Evolutionary conservation across 108 stramenopile species (phyloP), one percentile per base, ranked within the genome.

Genomic region (Chaetoceros tenuissimus): DNA sequence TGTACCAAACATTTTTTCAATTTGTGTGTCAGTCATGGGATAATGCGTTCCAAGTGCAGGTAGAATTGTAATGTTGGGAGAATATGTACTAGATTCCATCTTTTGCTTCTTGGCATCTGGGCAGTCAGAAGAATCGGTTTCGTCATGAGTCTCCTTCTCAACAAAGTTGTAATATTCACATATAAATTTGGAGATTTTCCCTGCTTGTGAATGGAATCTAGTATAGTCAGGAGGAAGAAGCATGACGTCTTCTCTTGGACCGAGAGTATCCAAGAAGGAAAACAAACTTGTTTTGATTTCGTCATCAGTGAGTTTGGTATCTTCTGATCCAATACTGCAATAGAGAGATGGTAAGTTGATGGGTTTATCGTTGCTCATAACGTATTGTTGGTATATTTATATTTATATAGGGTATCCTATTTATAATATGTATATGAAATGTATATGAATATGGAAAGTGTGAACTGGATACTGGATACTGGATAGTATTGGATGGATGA

Each of bases 31-130:
- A 17, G 94, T 93, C 89, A 97, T 94, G 53, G 94, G 94, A 3
- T 84, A 85, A 57, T 97, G 96, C 19, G 93, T 95, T 1, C 96
- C 96, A 19, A 97, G 61, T 3, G 96, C 92, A 1, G 96, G 96
- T 49, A 97, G 59, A 51, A 95, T 88, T 66, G 86, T 69, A 28
- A 85, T 78, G 30, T 64, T 48, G 2, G 76, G 77, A 24, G 45
- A 20, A 20, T 29, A 25, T 19, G 43, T 23, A 20, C 26, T 29
- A 16, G 28, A 19, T 24, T 31, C 26, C n/a, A 49, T 1, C 27
- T 55, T 19, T 25, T 25, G 24, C 45, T 45, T 28, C 48, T 60
- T 47, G 17, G 31, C 51, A 44, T 55, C 30, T 10, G 59, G 34
- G 3, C 50, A 28, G 27, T 51, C 48, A 31, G 16, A 7, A 45